Percentiles rank a stretch among this genome's conserved stretches.
Evolutionary conservation across 495 filamentous ascomycete species (phyloP).

Genomic region (Mytilinidion resinicola): DNA sequence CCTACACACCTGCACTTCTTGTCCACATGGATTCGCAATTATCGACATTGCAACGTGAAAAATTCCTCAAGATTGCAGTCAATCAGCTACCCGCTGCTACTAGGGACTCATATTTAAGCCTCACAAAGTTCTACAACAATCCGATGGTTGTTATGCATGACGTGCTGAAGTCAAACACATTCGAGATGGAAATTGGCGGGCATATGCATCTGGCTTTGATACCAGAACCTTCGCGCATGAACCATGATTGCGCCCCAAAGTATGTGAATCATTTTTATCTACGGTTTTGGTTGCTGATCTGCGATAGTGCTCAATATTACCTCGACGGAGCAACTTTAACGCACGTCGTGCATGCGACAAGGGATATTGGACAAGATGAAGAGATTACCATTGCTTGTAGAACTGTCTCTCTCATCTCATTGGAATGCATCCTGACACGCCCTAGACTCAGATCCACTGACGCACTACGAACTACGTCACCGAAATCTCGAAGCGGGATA

Average conservation of each 20-base stretch:
- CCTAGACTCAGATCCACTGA: constrained; percentile 19
- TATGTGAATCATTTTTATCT: background rate
- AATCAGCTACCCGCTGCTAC: constrained; percentile 15
- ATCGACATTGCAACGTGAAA: constrained; percentile 18
- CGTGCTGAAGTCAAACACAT: constrained; percentile 26
- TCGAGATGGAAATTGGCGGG: constrained; percentile 21
- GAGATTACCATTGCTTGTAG: constrained; percentile 26
- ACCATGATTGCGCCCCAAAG: constrained; percentile 26
- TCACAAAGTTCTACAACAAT: constrained; percentile 11
- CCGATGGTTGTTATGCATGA: constrained; percentile 12
- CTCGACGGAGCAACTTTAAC: constrained; percentile 13
- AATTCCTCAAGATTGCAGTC: constrained; percentile 18
- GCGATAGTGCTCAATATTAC: constrained; percentile 22
- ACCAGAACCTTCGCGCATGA: constrained; percentile 21
- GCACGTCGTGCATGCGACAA: constrained; percentile 20
- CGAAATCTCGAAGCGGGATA: constrained; percentile 11
- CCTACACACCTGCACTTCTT: constrained; percentile 20
- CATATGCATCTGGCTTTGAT: constrained; percentile 22
- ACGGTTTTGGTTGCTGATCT: background rate
- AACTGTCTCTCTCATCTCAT: background rate
- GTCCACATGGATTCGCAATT: constrained; percentile 13
- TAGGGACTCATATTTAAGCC: constrained; percentile 8
- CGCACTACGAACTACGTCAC: constrained; percentile 10
- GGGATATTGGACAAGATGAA: constrained; percentile 14
- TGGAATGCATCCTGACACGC: background rate